Percentiles rank a stretch among this genome's conserved stretches.
Conservation (phyloP, 1,284 basidiomycete genomes). For the Cryptococcus sp. region DNA sequence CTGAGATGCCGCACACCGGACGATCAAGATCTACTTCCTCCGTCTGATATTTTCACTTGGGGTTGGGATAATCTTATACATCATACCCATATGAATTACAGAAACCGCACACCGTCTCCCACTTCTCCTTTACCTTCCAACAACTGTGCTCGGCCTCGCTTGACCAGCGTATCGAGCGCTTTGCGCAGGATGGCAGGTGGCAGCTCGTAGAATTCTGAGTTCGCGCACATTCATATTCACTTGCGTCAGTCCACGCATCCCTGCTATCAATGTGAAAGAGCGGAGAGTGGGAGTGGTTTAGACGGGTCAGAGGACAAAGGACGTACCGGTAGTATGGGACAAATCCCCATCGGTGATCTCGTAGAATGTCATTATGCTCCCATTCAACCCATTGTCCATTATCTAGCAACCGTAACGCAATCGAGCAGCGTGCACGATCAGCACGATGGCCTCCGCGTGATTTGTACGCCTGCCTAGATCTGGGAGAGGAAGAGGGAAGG, state of each 20-base stretch:
- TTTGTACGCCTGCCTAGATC: no score
- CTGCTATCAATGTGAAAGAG: neutral
- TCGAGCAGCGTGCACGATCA: no score
- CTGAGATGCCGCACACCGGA: no score
- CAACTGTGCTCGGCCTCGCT: constrained; percentile 58
- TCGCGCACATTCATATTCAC: constrained; percentile 2
- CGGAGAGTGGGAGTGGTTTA: neutral
- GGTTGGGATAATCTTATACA: no score
- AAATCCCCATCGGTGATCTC: constrained; percentile 59
- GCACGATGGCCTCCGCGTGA: neutral
- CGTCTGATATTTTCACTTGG: no score
- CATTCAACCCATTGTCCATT: constrained; percentile 57
- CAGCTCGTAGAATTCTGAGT: constrained; percentile 56
- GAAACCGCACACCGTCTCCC: constrained; percentile 58
- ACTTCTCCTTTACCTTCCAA: constrained; percentile 55
- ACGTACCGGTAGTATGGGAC: constrained; percentile 49
- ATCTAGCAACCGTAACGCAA: constrained; percentile 36
- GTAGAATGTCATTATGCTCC: constrained; percentile 60
- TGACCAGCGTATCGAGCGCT: constrained; percentile 56
- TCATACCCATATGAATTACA: constrained; percentile 18
- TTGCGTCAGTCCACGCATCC: neutral
- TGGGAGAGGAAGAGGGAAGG: no score
- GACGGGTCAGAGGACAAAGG: neutral
- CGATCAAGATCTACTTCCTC: no score
- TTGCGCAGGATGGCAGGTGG: constrained; percentile 53